Conservation (phyloP, 169 alveolate species). For the Amoebophrya sp. region DNA sequence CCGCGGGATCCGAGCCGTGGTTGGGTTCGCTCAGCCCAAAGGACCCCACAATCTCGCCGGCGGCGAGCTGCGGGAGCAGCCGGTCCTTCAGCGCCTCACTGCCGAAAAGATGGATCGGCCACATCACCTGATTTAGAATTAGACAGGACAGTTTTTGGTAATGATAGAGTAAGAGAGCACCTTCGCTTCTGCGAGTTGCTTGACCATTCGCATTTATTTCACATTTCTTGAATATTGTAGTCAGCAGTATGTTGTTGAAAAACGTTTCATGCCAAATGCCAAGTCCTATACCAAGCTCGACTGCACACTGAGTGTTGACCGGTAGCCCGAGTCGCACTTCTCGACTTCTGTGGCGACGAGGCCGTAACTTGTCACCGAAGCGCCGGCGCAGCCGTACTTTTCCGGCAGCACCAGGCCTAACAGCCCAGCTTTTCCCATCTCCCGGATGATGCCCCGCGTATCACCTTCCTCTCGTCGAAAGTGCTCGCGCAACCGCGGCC, state of each 20-base stretch:
- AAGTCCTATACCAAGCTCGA: constrained; percentile 49
- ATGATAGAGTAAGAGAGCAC: no score
- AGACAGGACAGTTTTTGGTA: no score
- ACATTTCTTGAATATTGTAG: no score
- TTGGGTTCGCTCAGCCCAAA: constrained; percentile 73
- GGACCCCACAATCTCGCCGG: constrained; percentile 64
- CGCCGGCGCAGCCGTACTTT: constrained; percentile 64
- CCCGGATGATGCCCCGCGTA: constrained; percentile 52
- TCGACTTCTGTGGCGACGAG: constrained; percentile 64
- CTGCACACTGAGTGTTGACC: constrained; percentile 66
- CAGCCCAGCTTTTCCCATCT: constrained; percentile 62
- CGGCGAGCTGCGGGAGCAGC: constrained; percentile 58
- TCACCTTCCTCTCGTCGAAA: constrained; percentile 57
- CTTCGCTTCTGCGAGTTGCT: no score
- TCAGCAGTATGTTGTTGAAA: no score
- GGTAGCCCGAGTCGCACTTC: constrained; percentile 61
- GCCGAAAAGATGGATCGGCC: constrained; percentile 61
- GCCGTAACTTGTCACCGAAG: constrained; percentile 60
- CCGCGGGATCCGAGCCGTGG: constrained; percentile 68
- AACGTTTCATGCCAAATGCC: no score
- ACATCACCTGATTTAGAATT: constrained; percentile 61
- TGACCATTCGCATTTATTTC: no score
- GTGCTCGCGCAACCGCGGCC: constrained; percentile 56
- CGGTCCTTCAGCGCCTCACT: constrained; percentile 53
- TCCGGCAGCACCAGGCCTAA: constrained; percentile 62